Evolutionary conservation across 2,329 filamentous ascomycete species (phyloP), one percentile per base, ranked within the genome.

Genomic region (Coniochaeta pulveracea): DNA sequence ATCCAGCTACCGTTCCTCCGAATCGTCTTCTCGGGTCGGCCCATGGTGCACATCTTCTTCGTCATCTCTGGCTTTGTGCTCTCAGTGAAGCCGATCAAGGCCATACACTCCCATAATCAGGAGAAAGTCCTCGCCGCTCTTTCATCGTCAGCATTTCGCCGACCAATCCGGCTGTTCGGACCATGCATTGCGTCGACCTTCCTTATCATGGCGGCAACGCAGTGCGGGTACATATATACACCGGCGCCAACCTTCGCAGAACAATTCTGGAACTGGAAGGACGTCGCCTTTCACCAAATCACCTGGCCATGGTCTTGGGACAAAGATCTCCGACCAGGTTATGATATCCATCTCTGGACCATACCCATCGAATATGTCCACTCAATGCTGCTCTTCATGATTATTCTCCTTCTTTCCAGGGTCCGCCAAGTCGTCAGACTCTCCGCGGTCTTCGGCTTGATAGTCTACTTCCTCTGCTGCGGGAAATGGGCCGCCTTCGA

Each of bases 41-140:
- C 63, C 7, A 63, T 64, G 60, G 64, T 69, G 3, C 58, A 64
- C 43, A 56, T 69, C 29, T 68, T 69, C 47, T 68, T 68, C 46
- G 57, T 68, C 41, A 63, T 69, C 22, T 67, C 63, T 2, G 64
- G 65, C 23, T 66, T 63, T 39, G 63, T 58, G 3, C 52, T 69
- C 15, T 57, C 61, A 6, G 55, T 57, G 41, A 61, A 62, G 40
- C 58, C 63, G 3, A 45, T 68, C 17, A 52, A 55, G 34, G 50
- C 55, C 19, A 54, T 63, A 6, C 60, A 58, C 35, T 43, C 51
- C 8, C 51, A 57, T 24, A 50, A 61, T 36, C 48, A 51, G 33
- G 50, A 52, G 11, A 48, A 50, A 7, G 55, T 58, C 33, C 53
- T 54, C 35, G 47, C 50, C 4, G 55, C 57, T 3, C 50, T 69